phyloP scores from a whole-genome alignment of 345 rosid genomes.

The Boechera divaricarpa region DNA sequence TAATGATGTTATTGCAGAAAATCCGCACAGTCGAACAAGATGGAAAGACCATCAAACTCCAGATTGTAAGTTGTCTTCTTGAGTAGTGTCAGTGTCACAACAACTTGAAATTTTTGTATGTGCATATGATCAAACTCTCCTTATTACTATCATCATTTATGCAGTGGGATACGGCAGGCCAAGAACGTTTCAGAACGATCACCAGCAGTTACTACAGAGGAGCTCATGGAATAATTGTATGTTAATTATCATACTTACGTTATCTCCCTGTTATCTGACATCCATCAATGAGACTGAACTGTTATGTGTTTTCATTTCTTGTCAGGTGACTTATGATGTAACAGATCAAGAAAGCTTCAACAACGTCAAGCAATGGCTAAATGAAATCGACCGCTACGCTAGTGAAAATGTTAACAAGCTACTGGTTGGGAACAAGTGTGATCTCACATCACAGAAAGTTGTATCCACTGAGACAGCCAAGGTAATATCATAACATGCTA shows the following conservation, averaged over 20 bases:
- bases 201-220: slow-evolving; percentile 95
- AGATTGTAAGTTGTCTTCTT: slow-evolving; percentile 44
- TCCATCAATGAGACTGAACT: slow-evolving; percentile 7
- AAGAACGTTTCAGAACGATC: slow-evolving; percentile 89
- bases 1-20: slow-evolving; percentile 61
- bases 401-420: slow-evolving; percentile 82
- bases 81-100: neutral
- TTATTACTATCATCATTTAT: slow-evolving; percentile 28
- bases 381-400: slow-evolving; percentile 78
- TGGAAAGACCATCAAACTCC: slow-evolving; percentile 70
- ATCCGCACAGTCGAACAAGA: slow-evolving; percentile 92
- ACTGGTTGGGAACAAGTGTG: slow-evolving; percentile 74
- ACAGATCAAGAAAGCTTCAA: slow-evolving; percentile 84
- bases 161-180: slow-evolving; percentile 98
- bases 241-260: neutral
- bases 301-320: neutral
- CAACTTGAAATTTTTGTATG: neutral
- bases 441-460: slow-evolving; percentile 69
- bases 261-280: slow-evolving; percentile 6
- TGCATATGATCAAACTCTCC: neutral
- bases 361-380: slow-evolving; percentile 81
- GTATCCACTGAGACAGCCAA: slow-evolving; percentile 80
- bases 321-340: slow-evolving; percentile 80
- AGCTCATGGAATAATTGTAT: slow-evolving; percentile 88
- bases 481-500: slow-evolving; percentile 45